phyloP scores from a whole-genome alignment of 306 rosid species.

The Pueraria montana region DNA sequence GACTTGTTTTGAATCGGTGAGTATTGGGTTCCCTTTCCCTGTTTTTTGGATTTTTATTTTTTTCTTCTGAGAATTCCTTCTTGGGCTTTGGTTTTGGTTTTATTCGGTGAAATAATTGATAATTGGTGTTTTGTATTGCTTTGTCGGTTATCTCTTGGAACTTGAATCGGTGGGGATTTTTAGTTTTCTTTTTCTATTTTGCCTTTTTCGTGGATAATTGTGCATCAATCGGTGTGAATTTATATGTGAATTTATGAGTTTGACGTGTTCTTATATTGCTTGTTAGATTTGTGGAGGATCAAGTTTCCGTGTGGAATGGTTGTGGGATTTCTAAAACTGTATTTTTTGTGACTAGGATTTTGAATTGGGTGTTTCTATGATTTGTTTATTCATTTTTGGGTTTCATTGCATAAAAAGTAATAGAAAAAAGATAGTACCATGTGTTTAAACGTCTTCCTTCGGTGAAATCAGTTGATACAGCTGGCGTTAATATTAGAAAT shows the following conservation, averaged over 20 bases:
- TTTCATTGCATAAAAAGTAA: background rate
- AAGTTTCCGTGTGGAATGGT: background rate
- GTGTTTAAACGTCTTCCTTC: background rate
- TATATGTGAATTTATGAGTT: constrained; percentile 19
- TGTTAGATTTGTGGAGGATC: constrained; percentile 18
- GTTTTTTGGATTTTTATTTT: background rate
- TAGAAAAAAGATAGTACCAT: background rate
- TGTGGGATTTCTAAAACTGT: background rate
- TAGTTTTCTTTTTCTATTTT: background rate
- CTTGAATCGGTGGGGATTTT: background rate
- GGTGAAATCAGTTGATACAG: background rate
- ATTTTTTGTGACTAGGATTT: constrained; percentile 10
- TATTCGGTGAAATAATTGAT: background rate
- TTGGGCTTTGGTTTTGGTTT: background rate
- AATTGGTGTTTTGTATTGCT: background rate
- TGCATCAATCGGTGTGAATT: background rate
- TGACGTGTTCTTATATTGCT: background rate
- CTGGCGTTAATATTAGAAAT: background rate
- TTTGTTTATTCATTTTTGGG: background rate
- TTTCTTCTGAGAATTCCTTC: background rate
- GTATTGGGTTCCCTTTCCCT: background rate
- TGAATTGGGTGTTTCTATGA: background rate
- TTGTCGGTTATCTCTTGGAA: background rate
- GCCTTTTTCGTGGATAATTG: background rate
- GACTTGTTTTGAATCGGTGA: constrained; percentile 57